These are phyloP conservation scores for Thymus mandschuricus DNA, from an alignment of 257 asterid species.

Conservation along the genomic window DNA sequence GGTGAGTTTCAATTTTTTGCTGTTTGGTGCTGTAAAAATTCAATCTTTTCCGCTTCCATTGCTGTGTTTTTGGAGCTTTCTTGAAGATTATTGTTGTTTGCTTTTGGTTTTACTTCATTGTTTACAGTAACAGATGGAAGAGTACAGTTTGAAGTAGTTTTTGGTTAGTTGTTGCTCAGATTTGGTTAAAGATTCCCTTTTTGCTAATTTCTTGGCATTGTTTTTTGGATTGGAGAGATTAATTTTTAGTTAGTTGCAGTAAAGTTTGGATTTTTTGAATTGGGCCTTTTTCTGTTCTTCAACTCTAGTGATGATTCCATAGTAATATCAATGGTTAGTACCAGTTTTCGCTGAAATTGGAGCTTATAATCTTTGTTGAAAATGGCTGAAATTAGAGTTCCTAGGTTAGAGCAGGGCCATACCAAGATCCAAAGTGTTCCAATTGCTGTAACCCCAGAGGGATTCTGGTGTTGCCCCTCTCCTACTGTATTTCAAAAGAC, in stretches of 20 bases:
- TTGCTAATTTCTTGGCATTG: neutral
- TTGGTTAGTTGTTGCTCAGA: neutral
- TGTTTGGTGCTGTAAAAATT: too few species aligned
- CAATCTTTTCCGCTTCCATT: too few species aligned
- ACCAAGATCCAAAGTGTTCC: slow-evolving; percentile 80
- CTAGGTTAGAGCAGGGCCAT: slow-evolving; percentile 74
- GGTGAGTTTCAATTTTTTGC: slow-evolving; percentile 43
- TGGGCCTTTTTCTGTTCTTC: slow-evolving; percentile 12
- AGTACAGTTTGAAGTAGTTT: neutral
- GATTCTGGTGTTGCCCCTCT: slow-evolving; percentile 99
- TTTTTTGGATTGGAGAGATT: slow-evolving; percentile 1
- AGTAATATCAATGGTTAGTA: slow-evolving; percentile 27
- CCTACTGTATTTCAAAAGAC: slow-evolving; percentile 85
- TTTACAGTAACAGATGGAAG: neutral
- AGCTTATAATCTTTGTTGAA: slow-evolving; percentile 31
- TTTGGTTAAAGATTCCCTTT: neutral
- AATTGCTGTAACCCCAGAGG: slow-evolving; percentile 96
- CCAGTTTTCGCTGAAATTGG: slow-evolving; percentile 28
- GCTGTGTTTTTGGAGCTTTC: too few species aligned
- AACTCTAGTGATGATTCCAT: slow-evolving; percentile 8
- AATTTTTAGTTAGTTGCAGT: neutral
- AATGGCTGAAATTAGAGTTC: slow-evolving; percentile 71
- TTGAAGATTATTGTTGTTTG: slow-evolving; percentile 12
- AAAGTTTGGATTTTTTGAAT: neutral
- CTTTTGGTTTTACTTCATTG: neutral